These are phyloP conservation scores for Butyriboletus loyo DNA, from an alignment of 768 basidiomycete genomes.

Conservation along the genomic window DNA sequence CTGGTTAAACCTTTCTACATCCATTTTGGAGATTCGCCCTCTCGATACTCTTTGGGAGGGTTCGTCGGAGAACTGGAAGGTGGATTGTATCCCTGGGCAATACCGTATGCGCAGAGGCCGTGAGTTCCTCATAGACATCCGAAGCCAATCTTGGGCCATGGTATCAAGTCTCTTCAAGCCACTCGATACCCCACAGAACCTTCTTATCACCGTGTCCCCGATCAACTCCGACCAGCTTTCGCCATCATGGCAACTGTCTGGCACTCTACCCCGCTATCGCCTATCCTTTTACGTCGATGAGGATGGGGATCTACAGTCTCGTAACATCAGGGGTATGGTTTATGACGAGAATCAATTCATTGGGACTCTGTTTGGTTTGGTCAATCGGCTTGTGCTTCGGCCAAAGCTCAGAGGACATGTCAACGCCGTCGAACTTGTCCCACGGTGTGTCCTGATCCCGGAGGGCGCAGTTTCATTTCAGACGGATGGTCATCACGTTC, in stretches of 20 bases:
- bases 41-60: slow-evolving; percentile 14
- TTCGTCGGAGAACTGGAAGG: slow-evolving; percentile 21
- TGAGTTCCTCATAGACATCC: slow-evolving; percentile 21
- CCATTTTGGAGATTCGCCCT: slow-evolving; percentile 25
- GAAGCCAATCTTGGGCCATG: slow-evolving; percentile 23
- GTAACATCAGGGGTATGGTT: slow-evolving; percentile 40
- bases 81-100: slow-evolving; percentile 5
- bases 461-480: slow-evolving; percentile 28
- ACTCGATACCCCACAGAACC: slow-evolving; percentile 7
- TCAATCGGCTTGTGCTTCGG: slow-evolving; percentile 40
- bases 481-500: slow-evolving; percentile 13
- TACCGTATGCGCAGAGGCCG: neutral
- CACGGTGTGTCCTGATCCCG: slow-evolving; percentile 38
- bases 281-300: slow-evolving; percentile 38
- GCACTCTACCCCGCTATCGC: slow-evolving; percentile 37
- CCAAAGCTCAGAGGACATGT: slow-evolving; percentile 2
- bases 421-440: neutral
- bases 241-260: slow-evolving; percentile 13
- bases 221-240: neutral
- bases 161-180: slow-evolving; percentile 13
- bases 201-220: slow-evolving; percentile 14
- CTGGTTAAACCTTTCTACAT: slow-evolving; percentile 25
- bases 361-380: slow-evolving; percentile 45
- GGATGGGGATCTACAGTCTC: slow-evolving; percentile 35
- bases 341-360: slow-evolving; percentile 39